Conservation (phyloP, 164 flowering plant genomes). For the Macadamia tetraphylla region DNA sequence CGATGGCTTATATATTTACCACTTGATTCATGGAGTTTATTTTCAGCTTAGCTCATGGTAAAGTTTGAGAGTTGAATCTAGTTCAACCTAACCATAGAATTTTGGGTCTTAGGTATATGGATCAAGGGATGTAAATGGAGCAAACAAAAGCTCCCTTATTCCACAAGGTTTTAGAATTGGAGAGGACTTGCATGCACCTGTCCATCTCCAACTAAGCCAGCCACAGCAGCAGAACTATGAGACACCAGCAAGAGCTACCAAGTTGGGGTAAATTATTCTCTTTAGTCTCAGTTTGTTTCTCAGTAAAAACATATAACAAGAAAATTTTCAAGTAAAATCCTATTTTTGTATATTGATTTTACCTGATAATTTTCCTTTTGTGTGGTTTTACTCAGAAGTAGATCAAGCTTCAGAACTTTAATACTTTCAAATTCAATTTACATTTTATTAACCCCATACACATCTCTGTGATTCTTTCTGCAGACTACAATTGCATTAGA, state of each 20-base stretch:
- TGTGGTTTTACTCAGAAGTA: too few relatives aligned
- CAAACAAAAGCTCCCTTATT: conserved; percentile 21
- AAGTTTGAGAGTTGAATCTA: not conserved
- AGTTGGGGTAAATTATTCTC: conserved; percentile 42
- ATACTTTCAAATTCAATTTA: conserved; percentile 2
- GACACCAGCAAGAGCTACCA: conserved; percentile 32
- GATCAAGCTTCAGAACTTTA: not conserved
- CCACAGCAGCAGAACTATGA: conserved; percentile 53
- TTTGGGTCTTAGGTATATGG: conserved; percentile 48
- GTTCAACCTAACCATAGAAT: conserved; percentile 8
- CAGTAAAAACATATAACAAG: too few relatives aligned
- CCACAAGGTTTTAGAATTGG: conserved; percentile 33
- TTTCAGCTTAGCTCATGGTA: not conserved
- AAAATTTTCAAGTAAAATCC: too few relatives aligned
- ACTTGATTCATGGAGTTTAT: not conserved
- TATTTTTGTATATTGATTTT: too few relatives aligned
- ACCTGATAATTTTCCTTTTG: too few relatives aligned
- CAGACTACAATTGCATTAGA: conserved; percentile 25
- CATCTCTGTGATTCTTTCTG: conserved; percentile 7
- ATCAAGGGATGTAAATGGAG: conserved; percentile 39
- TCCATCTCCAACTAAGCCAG: conserved; percentile 73
- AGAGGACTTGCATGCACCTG: conserved; percentile 39
- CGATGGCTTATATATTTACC: not conserved
- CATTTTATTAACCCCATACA: conserved; percentile 3
- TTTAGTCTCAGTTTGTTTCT: too few relatives aligned